A percentile compares a stretch with the other conserved stretches of the same genome.
phyloP scores from a whole-genome alignment of 306 rosid genomes.

The Cotoneaster glaucophyllus region DNA sequence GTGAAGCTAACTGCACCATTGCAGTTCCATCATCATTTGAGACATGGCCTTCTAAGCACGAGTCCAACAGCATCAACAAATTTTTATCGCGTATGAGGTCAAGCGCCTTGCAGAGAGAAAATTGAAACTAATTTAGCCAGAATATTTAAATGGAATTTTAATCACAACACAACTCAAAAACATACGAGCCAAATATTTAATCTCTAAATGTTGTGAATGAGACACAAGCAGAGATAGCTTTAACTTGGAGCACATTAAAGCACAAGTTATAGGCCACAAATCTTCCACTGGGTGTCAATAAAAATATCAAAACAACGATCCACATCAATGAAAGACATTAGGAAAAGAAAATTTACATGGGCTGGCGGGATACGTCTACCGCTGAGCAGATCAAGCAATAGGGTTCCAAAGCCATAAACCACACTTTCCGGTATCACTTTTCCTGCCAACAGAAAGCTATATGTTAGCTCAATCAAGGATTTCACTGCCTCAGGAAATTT shows the following conservation, averaged over 20 bases:
- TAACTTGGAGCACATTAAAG: neutral
- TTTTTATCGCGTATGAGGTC: conserved; percentile 86
- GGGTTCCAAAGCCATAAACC: conserved; percentile 80
- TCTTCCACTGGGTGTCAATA: neutral
- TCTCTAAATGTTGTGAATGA: neutral
- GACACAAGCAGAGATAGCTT: neutral
- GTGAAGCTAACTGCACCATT: conserved; percentile 74
- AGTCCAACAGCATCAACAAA: conserved; percentile 68
- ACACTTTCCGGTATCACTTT: conserved; percentile 80
- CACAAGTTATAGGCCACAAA: neutral
- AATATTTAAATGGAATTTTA: neutral
- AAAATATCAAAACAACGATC: conserved; percentile 11
- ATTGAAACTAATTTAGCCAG: neutral
- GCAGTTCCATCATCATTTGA: conserved; percentile 85
- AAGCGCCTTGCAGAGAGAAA: conserved; percentile 56
- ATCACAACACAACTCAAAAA: neutral
- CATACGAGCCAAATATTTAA: neutral
- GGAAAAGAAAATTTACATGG: conserved; percentile 45
- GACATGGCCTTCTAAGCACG: conserved; percentile 82
- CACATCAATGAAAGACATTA: conserved; percentile 2
- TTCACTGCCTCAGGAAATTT: neutral
- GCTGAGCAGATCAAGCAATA: conserved; percentile 85
- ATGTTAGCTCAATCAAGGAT: neutral
- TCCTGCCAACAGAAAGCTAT: conserved; percentile 42
- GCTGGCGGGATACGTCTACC: conserved; percentile 93